Evolutionary conservation across 1,284 basidiomycete genomes (phyloP).

Genomic region (Blastosporella zonata): DNA sequence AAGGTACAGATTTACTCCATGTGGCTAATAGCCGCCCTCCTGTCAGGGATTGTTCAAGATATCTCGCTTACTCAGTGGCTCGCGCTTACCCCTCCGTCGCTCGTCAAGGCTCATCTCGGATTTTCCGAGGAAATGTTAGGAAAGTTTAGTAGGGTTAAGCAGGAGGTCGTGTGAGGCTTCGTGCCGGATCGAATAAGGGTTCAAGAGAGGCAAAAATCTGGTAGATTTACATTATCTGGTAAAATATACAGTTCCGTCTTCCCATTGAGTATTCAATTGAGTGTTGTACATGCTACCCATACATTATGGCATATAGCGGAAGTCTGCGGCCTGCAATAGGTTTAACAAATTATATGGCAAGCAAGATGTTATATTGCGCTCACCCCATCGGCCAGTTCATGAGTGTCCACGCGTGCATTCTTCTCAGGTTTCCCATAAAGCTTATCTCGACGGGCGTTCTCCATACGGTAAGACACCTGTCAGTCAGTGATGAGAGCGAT

Average conservation of each 20-base stretch:
- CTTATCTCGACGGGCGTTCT: slow-evolving; percentile 56
- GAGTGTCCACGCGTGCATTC: slow-evolving; percentile 57
- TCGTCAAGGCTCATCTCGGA: slow-evolving; percentile 53
- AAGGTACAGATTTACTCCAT: neutral
- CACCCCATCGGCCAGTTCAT: slow-evolving; percentile 66
- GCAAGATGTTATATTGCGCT: slow-evolving; percentile 13
- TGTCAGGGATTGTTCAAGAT: slow-evolving; percentile 35
- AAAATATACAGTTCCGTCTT: neutral
- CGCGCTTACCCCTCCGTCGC: slow-evolving; percentile 48
- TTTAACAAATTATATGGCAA: neutral
- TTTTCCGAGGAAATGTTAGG: slow-evolving; percentile 43
- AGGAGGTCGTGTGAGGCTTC: slow-evolving; percentile 12
- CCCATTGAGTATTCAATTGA: too few relatives aligned
- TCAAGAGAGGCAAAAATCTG: too few relatives aligned
- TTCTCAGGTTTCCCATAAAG: slow-evolving; percentile 50
- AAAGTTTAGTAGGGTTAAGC: slow-evolving; percentile 33
- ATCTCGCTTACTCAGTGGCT: slow-evolving; percentile 52
- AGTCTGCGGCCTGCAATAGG: slow-evolving; percentile 39
- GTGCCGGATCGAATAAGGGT: neutral
- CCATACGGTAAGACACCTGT: slow-evolving; percentile 59
- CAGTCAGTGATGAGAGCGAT: neutral
- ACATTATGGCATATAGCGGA: slow-evolving; percentile 45
- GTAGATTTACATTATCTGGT: neutral
- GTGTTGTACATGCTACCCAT: neutral
- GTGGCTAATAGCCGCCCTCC: slow-evolving; percentile 6